phyloP scores from a whole-genome alignment of 306 rosid genomes.

The Arachis stenosperma region DNA sequence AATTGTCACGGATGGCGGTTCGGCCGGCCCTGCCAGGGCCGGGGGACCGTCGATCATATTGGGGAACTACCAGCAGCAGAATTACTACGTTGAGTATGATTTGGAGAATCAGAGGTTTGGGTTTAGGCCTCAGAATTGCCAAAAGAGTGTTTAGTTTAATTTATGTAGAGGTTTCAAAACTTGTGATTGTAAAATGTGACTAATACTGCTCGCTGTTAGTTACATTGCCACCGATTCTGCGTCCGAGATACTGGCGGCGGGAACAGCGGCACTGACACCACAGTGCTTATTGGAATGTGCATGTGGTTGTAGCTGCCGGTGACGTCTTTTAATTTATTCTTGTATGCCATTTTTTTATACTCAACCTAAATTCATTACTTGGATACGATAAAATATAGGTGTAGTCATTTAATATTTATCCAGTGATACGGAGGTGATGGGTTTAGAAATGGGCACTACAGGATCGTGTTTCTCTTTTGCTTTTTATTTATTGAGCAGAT shows the following conservation, averaged over 20 bases:
- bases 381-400: too few species aligned
- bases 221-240: background rate
- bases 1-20: conserved; percentile 45
- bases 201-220: conserved; percentile 5
- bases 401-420: too few species aligned
- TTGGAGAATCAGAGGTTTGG: conserved; percentile 72
- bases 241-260: conserved; percentile 13
- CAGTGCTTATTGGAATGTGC: conserved; percentile 13
- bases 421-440: too few species aligned
- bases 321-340: background rate
- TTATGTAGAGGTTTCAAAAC: too few species aligned
- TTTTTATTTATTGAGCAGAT: background rate
- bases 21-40: conserved; percentile 10
- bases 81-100: conserved; percentile 74
- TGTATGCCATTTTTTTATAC: too few species aligned
- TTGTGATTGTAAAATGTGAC: background rate
- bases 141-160: conserved; percentile 24
- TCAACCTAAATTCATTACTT: too few species aligned
- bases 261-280: background rate
- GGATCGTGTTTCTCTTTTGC: background rate
- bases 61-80: conserved; percentile 86
- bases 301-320: background rate
- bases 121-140: conserved; percentile 59
- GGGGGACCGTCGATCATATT: conserved; percentile 80
- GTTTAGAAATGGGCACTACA: too few species aligned